phyloP scores from a whole-genome alignment of 352 stramenopile species.

The Phytophthora kernoviae region DNA sequence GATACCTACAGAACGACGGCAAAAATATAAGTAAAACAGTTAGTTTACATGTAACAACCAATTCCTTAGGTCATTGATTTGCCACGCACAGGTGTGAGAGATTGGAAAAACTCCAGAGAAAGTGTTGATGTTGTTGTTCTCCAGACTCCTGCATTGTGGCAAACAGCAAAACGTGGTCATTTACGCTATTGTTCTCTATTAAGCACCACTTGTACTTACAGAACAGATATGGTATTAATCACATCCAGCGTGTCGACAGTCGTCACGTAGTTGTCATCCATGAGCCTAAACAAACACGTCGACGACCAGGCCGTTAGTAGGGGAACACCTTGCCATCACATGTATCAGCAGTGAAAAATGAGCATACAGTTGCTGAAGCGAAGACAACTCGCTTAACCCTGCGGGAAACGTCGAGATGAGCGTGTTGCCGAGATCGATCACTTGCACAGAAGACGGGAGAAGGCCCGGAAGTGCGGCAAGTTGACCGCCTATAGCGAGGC shows the following conservation, averaged over 20 bases:
- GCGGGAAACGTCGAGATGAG: slow-evolving; percentile 29
- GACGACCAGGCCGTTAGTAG: background rate
- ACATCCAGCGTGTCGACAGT: slow-evolving; percentile 20
- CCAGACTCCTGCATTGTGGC: slow-evolving; percentile 37
- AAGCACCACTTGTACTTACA: slow-evolving; percentile 15
- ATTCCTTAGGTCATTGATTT: background rate
- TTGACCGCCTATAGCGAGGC: slow-evolving; percentile 26
- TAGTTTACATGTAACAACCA: background rate
- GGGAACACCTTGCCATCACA: background rate
- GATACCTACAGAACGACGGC: slow-evolving; percentile 19
- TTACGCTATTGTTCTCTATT: background rate
- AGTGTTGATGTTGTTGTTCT: slow-evolving; percentile 59
- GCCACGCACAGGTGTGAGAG: slow-evolving; percentile 45
- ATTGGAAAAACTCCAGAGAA: slow-evolving; percentile 58
- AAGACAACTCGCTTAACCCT: slow-evolving; percentile 16
- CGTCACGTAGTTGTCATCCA: slow-evolving; percentile 41
- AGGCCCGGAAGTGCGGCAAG: slow-evolving; percentile 10
- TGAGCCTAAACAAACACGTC: slow-evolving; percentile 13
- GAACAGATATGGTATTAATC: slow-evolving; percentile 24
- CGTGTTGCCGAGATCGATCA: slow-evolving; percentile 31
- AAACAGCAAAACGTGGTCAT: background rate
- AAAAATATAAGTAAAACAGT: background rate
- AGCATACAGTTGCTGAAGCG: slow-evolving; percentile 27
- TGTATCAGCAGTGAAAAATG: background rate
- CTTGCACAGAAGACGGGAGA: slow-evolving; percentile 25